A percentile compares a stretch with the other conserved stretches of the same genome.
Conservation (phyloP, 768 basidiomycete species). For the Trametes coccinea region DNA sequence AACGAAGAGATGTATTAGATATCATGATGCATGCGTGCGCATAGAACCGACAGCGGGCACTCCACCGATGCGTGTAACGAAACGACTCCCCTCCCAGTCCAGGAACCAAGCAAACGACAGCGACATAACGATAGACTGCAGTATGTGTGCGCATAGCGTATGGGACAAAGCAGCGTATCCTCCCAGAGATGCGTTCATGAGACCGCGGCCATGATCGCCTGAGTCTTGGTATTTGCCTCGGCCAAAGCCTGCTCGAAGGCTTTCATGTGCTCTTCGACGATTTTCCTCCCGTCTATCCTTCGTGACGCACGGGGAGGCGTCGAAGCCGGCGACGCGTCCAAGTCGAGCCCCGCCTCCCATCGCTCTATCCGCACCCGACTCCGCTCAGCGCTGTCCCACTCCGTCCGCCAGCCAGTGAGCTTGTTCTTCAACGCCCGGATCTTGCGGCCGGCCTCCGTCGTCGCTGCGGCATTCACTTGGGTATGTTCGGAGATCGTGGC, state of each 20-base stretch:
- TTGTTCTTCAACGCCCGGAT: conserved; percentile 85
- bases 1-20: conserved; percentile 24
- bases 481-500: conserved; percentile 83
- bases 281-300: conserved; percentile 64
- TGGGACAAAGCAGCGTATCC: background rate
- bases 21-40: conserved; percentile 14
- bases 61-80: background rate
- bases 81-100: conserved; percentile 7
- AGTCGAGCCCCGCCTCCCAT: conserved; percentile 73
- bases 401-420: conserved; percentile 74
- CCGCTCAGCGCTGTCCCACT: conserved; percentile 84
- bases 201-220: conserved; percentile 79
- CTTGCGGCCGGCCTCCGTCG: conserved; percentile 83
- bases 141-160: conserved; percentile 1
- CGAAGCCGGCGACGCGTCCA: conserved; percentile 31
- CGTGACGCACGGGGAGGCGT: conserved; percentile 36
- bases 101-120: conserved; percentile 17
- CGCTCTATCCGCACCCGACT: conserved; percentile 74
- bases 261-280: conserved; percentile 76
- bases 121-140: conserved; percentile 16
- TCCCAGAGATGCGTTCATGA: conserved; percentile 18
- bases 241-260: conserved; percentile 73
- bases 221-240: conserved; percentile 75
- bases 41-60: conserved; percentile 3
- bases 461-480: conserved; percentile 83